Base-by-base conservation (phyloP, 352 stramenopile genomes). In the Phytopythium delawarense region DNA sequence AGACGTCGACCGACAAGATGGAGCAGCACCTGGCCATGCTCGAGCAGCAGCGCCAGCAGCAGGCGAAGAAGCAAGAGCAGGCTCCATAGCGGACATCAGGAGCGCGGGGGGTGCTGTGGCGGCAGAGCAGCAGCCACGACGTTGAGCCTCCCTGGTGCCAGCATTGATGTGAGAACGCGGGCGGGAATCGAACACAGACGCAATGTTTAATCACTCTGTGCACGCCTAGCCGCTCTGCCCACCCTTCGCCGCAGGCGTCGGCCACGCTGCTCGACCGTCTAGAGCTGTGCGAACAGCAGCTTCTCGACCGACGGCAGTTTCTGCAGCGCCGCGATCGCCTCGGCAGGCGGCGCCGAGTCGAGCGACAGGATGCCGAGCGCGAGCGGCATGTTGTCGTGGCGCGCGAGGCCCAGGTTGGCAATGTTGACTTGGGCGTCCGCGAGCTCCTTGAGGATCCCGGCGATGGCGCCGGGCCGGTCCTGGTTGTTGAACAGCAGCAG, bases 401-500 rank as follows among this genome's bases (percentile, higher is more conserved):
- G 81, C 35, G 81, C 82, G n/a, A 94, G 74, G 18, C 85, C 85
- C 49, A 94, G 88, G 74, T 89, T 89, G 52, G 85, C 85, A 57
- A 94, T 91, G 68, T 94, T 94, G 77, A 94, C 89, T 59, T 91
- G 72, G 40, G 82, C 75, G 40, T 79, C 63, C 40, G 76, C 70
- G 37, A 94, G 71, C 55, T 90, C 78, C 46, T 82, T 78, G 20
- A 94, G 69, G 25, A 94, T 87, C 15, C 77, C 78, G 5, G 80
- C 81, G 66, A 94, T 92, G 21, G 84, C 85, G 57, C 85, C 85
- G 8, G 85, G 85, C 30, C 79, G 78, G 68, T 94, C 85, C 54
- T 92, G 68, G 70, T 94, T 94, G 71, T 89, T 88, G 67, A 94
- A 92, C 23, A 92, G 72, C 39, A 94, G 70, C 46, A 94, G 59